phyloP scores from a whole-genome alignment of 2,329 filamentous ascomycete genomes.

The Fusarium xyrophilum region DNA sequence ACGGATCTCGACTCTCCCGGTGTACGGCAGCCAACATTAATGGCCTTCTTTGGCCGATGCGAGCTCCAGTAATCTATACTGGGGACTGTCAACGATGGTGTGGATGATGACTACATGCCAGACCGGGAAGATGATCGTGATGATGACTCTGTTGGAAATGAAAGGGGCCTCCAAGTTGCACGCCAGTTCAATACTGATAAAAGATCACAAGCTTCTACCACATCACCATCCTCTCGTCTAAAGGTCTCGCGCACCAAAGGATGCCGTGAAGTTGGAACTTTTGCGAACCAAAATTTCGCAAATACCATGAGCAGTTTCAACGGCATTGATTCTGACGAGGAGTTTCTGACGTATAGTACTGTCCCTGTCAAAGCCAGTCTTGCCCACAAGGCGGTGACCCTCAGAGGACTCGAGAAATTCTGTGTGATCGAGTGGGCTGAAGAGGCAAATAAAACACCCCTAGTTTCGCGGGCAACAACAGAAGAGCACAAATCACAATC shows the following conservation, averaged over 20 bases:
- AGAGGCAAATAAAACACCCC: background rate
- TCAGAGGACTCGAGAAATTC: background rate
- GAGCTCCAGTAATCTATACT: background rate
- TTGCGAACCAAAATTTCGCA: background rate
- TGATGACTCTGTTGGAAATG: background rate
- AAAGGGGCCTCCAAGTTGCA: background rate
- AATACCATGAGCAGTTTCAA: background rate
- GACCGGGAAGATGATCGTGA: background rate
- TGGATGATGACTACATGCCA: background rate
- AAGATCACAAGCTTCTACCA: background rate
- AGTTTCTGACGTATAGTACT: background rate
- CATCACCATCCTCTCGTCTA: background rate
- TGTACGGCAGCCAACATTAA: background rate
- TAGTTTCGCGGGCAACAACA: background rate
- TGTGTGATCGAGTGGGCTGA: background rate
- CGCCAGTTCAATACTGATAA: background rate
- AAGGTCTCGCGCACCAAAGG: background rate
- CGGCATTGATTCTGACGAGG: background rate
- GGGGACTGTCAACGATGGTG: background rate
- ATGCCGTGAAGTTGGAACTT: background rate
- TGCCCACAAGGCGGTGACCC: background rate
- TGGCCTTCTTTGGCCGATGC: background rate
- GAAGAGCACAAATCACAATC: background rate
- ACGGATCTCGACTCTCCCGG: background rate
- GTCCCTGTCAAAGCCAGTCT: background rate